Base-by-base conservation (phyloP, 257 asterid genomes). In the Fraxinus excelsior region DNA sequence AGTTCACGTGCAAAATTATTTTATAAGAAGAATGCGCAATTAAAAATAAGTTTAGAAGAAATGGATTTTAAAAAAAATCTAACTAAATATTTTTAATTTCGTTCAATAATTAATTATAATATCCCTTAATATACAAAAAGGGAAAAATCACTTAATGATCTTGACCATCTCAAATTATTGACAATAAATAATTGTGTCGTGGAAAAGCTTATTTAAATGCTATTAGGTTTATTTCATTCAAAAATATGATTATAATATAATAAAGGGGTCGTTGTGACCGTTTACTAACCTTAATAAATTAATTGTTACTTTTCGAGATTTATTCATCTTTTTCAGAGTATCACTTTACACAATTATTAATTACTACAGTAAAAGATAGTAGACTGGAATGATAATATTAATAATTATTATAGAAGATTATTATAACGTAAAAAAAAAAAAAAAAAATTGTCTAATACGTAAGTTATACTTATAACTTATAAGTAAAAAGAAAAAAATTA, bases 191-290 rank as follows among this genome's bases (percentile, higher is more conserved):
- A 71, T 71, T 11, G 32, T 62, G 34, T 60, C 68, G 19, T 62
- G 1, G 34, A 46, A 71, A 38, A 12, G 75, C n/a, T 23, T 73
- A 53, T 53, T 42, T 42, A 42, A 12, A 42, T 42, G 51, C 51
- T 2, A 11, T 42, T 2, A 12, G 16, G 5, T 42, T 42, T 42
- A 42, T 42, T 42, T 12, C 12, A 42, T 42, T 42, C 4, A 42
- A 42, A 42, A 42, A 25, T 19, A 73, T 4, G 29, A 65, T 31
- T 71, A 11, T 71, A 11, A 1, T 58, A 58, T 74, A 18, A 74
- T 4, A 69, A 74, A 35, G 51, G 68, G 29, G 58, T 64, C 53
- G 71, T 73, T 80, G 68, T 34, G 78, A 71, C 75, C n/a, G 78
- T 80, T 80, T 64, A 70, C 34, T 70, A 28, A 49, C 71, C 49